A percentile compares a stretch with the other conserved stretches of the same genome.
Conservation (phyloP, 345 rosid genomes). For the Citrus cavaleriei region DNA sequence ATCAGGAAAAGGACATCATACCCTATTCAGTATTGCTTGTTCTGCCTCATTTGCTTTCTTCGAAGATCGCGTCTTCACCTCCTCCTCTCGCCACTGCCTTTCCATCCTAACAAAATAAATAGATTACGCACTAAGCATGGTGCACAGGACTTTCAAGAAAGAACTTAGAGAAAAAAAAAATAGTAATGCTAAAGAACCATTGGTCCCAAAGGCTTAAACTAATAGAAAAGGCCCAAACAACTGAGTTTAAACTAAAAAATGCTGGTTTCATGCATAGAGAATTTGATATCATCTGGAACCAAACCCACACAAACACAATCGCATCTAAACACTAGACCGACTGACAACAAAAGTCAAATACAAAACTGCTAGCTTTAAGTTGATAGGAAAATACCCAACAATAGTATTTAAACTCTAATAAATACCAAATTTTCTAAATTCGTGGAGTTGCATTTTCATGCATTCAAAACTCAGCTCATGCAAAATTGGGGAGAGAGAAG, state of each 20-base stretch:
- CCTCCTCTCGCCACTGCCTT: too few species aligned
- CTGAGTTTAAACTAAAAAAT: background rate
- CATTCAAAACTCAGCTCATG: background rate
- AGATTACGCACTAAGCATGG: background rate
- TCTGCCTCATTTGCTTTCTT: too few species aligned
- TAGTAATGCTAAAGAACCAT: background rate
- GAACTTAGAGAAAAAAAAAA: background rate
- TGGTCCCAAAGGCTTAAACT: background rate
- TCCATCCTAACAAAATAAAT: slow-evolving; percentile 30
- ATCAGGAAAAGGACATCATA: slow-evolving; percentile 13
- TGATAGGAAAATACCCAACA: background rate
- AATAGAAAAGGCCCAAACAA: background rate
- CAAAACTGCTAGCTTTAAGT: background rate
- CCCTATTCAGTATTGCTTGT: too few species aligned
- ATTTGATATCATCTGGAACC: background rate
- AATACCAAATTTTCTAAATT: background rate
- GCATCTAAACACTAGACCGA: background rate
- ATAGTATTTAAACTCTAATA: background rate
- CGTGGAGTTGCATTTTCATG: background rate
- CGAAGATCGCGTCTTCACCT: too few species aligned
- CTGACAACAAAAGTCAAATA: background rate
- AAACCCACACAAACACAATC: background rate
- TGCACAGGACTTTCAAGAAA: background rate
- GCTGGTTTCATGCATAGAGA: background rate
- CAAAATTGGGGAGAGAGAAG: background rate